Percentiles rank a stretch among this genome's conserved stretches.
These are phyloP conservation scores for Hypoxylon sp. DNA, from an alignment of 2,329 filamentous ascomycete species.

Conservation along the genomic window DNA sequence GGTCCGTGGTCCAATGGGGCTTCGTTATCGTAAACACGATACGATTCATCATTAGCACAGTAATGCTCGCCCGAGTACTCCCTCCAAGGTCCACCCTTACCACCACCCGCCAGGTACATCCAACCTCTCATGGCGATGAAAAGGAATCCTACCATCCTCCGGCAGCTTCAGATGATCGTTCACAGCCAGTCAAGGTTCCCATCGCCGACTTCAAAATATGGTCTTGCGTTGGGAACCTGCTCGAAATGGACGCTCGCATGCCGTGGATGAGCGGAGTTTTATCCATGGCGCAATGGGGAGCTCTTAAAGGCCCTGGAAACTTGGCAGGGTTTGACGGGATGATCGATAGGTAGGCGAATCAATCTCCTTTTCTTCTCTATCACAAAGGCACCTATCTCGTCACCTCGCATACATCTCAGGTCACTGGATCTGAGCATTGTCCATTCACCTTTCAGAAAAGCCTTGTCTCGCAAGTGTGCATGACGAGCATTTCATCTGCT, in stretches of 20 bases:
- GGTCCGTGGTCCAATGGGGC: conserved; percentile 68
- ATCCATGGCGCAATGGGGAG: conserved; percentile 81
- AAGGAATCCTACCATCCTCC: conserved; percentile 46
- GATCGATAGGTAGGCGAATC: conserved; percentile 86
- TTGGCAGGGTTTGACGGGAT: conserved; percentile 81
- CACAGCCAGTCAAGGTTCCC: conserved; percentile 65
- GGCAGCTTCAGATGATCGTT: conserved; percentile 37
- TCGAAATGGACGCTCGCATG: conserved; percentile 85
- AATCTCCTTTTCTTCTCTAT: conserved; percentile 53
- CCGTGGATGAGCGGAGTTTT: conserved; percentile 87
- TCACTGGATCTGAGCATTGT: conserved; percentile 62
- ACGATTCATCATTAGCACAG: conserved; percentile 74
- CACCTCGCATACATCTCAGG: conserved; percentile 62
- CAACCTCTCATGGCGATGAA: conserved; percentile 47
- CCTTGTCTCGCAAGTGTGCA: conserved; percentile 54
- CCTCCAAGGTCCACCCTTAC: conserved; percentile 64
- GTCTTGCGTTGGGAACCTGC: conserved; percentile 78
- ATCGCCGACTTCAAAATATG: conserved; percentile 84
- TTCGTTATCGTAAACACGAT: conserved; percentile 72
- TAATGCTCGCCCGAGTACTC: conserved; percentile 77
- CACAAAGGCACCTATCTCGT: conserved; percentile 48
- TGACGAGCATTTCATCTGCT: conserved; percentile 44
- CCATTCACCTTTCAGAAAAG: conserved; percentile 56
- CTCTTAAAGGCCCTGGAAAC: conserved; percentile 80
- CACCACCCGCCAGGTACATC: conserved; percentile 46